These are phyloP conservation scores for Clitopilus passeckerianus DNA, from an alignment of 768 basidiomycete species.

Conservation along the genomic window DNA sequence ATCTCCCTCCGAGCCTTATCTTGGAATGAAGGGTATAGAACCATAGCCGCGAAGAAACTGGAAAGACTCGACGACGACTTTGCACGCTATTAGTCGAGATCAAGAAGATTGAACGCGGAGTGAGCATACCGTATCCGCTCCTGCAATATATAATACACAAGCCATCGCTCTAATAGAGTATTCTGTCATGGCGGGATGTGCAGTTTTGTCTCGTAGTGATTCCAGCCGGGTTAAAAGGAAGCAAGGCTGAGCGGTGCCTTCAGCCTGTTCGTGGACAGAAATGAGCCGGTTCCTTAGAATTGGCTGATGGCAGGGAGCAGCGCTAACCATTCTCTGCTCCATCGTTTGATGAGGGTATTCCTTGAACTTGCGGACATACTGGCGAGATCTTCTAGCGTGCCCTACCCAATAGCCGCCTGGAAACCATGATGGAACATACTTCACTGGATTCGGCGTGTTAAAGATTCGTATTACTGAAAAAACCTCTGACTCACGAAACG, in stretches of 20 bases:
- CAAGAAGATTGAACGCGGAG: not conserved
- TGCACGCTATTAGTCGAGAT: not conserved
- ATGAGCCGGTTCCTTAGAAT: not conserved
- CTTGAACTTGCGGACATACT: slow-evolving; percentile 4
- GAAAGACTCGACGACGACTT: slow-evolving; percentile 25
- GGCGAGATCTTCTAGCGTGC: slow-evolving; percentile 5
- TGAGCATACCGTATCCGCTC: slow-evolving; percentile 13
- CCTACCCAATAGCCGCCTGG: slow-evolving; percentile 14
- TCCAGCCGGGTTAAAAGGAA: slow-evolving; percentile 8
- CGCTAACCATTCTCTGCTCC: slow-evolving; percentile 10
- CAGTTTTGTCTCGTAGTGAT: slow-evolving; percentile 2
- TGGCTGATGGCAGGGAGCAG: not conserved
- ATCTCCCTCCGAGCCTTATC: slow-evolving; percentile 28
- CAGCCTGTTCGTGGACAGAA: slow-evolving; percentile 7
- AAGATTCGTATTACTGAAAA: too few relatives aligned
- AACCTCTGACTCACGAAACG: slow-evolving; percentile 8
- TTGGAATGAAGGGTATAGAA: slow-evolving; percentile 23
- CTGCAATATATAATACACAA: slow-evolving; percentile 8
- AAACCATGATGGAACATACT: slow-evolving; percentile 15
- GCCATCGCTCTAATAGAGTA: slow-evolving; percentile 7
- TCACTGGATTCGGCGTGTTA: too few relatives aligned
- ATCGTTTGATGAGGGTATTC: slow-evolving; percentile 9
- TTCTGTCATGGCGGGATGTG: not conserved
- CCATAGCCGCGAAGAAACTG: slow-evolving; percentile 34
- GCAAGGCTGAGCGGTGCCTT: slow-evolving; percentile 7